Percentiles rank a stretch among this genome's conserved stretches.
Conservation (phyloP, 495 filamentous ascomycete species). For the Sphaerosporella brunnea region DNA sequence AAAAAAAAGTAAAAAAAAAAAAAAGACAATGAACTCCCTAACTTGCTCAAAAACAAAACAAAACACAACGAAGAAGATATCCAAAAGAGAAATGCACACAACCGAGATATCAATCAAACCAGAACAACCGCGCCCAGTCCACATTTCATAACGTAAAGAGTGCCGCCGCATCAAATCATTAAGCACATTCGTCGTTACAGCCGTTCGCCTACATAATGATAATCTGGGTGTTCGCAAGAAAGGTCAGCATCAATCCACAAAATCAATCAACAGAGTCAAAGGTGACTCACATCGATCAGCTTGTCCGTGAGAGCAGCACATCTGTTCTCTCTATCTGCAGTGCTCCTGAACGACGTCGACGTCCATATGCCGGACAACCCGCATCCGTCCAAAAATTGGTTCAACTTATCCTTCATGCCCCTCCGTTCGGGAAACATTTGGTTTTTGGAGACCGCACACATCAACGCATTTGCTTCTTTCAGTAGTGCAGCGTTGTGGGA, state of each 20-base stretch:
- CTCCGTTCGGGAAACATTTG: slow-evolving; percentile 20
- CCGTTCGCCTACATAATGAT: slow-evolving; percentile 4
- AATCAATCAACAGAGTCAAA: no score
- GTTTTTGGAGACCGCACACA: slow-evolving; percentile 21
- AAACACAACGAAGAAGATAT: slow-evolving; percentile 30
- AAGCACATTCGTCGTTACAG: not conserved
- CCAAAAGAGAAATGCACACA: slow-evolving; percentile 34
- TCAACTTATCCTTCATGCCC: slow-evolving; percentile 16
- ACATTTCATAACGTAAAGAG: not conserved
- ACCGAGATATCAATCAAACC: no score
- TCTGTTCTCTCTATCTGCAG: slow-evolving; percentile 23
- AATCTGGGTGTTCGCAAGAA: slow-evolving; percentile 3
- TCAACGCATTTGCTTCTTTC: slow-evolving; percentile 20
- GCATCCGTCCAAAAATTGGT: slow-evolving; percentile 12
- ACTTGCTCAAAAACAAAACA: slow-evolving; percentile 26
- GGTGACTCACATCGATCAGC: slow-evolving; percentile 22
- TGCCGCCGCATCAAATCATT: not conserved
- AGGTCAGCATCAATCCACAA: no score
- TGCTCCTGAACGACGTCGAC: slow-evolving; percentile 22
- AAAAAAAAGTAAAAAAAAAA: slow-evolving; percentile 18
- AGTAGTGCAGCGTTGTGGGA: slow-evolving; percentile 22
- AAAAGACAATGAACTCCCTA: slow-evolving; percentile 13
- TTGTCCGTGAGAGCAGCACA: slow-evolving; percentile 25
- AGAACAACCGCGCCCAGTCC: slow-evolving; percentile 23
- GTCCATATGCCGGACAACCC: slow-evolving; percentile 24